A percentile compares a stretch with the other conserved stretches of the same genome.
Conservation (phyloP, 345 rosid genomes). For the Punica granatum region DNA sequence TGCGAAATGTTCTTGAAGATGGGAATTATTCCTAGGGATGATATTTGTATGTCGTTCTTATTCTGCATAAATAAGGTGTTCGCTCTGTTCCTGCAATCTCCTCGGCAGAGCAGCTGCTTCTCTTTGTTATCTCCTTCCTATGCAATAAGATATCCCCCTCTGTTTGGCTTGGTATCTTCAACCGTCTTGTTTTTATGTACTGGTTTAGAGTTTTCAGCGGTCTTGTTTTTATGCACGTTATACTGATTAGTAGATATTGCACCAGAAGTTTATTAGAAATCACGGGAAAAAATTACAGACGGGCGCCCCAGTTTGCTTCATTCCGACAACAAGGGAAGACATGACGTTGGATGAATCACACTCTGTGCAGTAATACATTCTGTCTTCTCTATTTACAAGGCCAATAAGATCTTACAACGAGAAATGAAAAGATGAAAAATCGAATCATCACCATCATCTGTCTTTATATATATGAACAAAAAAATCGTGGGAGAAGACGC, state of each 20-base stretch:
- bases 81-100: too few relatives aligned
- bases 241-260: too few relatives aligned
- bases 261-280: too few relatives aligned
- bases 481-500: neutral
- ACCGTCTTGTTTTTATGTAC: neutral
- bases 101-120: neutral
- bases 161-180: neutral
- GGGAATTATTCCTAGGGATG: too few relatives aligned
- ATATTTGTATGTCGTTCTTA: too few relatives aligned
- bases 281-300: too few relatives aligned
- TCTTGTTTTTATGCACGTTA: too few relatives aligned
- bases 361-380: neutral
- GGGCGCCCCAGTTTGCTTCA: neutral
- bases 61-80: too few relatives aligned
- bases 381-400: conserved; percentile 3
- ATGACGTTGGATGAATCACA: neutral
- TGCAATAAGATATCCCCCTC: neutral
- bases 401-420: neutral
- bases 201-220: too few relatives aligned
- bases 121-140: neutral
- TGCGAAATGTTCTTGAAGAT: too few relatives aligned
- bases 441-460: neutral
- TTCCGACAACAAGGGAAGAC: neutral
- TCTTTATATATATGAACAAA: neutral
- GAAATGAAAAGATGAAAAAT: neutral